These are phyloP conservation scores for Penicillium robsamsonii DNA, from an alignment of 495 filamentous ascomycete species.

Conservation along the genomic window DNA sequence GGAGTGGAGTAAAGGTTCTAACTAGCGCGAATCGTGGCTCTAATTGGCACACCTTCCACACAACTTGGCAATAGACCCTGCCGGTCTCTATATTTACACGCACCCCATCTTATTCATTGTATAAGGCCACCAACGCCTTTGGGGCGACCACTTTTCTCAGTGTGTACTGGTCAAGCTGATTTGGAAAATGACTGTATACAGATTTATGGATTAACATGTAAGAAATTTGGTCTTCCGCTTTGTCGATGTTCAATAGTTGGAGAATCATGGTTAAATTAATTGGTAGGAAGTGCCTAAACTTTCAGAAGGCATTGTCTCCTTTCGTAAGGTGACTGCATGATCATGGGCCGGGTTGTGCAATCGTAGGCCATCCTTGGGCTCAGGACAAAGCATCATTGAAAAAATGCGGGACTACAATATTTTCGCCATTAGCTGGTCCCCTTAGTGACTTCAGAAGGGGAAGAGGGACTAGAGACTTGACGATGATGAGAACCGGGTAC, in stretches of 20 bases:
- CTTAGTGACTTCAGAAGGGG: no score
- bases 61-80: neutral
- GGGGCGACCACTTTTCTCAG: neutral
- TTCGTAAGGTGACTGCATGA: no score
- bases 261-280: neutral
- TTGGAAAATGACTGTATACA: neutral
- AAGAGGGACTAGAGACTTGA: no score
- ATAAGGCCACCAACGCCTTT: neutral
- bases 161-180: neutral
- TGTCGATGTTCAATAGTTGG: neutral
- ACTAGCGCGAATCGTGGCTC: neutral
- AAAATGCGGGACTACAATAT: no score
- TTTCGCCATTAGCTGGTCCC: no score
- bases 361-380: no score
- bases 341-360: no score
- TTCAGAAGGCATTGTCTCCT: no score
- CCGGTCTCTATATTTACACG: neutral
- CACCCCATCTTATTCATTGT: neutral
- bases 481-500: no score
- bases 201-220: neutral
- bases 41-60: constrained; percentile 7
- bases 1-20: constrained; percentile 3
- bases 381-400: no score
- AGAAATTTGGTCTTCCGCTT: neutral
- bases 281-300: neutral